Evolutionary conservation across 1,139 yeast species (phyloP), one percentile per base, ranked within the genome.

Genomic region (Diutina neorugosa): DNA sequence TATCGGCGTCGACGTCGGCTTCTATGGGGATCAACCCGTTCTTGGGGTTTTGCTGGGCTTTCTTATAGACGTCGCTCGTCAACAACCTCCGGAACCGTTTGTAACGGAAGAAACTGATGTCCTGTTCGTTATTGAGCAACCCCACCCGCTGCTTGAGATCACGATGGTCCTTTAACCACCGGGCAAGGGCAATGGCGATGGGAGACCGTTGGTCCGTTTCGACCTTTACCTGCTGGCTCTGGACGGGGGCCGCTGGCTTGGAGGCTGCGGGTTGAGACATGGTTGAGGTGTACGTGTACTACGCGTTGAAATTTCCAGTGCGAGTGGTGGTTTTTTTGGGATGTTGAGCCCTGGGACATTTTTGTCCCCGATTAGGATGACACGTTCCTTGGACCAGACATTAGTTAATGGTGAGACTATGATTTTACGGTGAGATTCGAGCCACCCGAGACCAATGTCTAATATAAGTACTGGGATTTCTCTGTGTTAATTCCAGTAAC

Each of bases 31-130:
- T 86, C 54, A 88, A 78, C 52, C 80, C 69, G 56, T 69, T 70
- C 54, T 71, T 73, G 18, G 85, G 82, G 60, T 79, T 77, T 21
- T 70, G 61, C 55, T 82, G 82, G 57, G 78, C 76, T 54, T 70
- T 66, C 57, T 78, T 76, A 68, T 90, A 93, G 51, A 84, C 91
- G 1, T 80, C 85, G 55, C 91, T 81, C 51, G 81, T 71, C 55
- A 93, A 75, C 0, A 95, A 95, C 60, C 98, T 75, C 16, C 81
- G 70, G 51, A 89, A 85, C 62, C 98, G 78, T 67, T 94, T 93
- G 65, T 74, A 86, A 60, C 96, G 77, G 77, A 93, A 93, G 66
- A 93, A 91, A 56, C 88, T 95, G 47, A 81, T 77, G 54, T 74
- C 78, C 42, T 80, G 80, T 57, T 80, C 78, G 53, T 85, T 85